These are phyloP conservation scores for Anthoceros angustus DNA, from an alignment of 225 moss, liverwort and hornwort genomes.

Conservation along the genomic window DNA sequence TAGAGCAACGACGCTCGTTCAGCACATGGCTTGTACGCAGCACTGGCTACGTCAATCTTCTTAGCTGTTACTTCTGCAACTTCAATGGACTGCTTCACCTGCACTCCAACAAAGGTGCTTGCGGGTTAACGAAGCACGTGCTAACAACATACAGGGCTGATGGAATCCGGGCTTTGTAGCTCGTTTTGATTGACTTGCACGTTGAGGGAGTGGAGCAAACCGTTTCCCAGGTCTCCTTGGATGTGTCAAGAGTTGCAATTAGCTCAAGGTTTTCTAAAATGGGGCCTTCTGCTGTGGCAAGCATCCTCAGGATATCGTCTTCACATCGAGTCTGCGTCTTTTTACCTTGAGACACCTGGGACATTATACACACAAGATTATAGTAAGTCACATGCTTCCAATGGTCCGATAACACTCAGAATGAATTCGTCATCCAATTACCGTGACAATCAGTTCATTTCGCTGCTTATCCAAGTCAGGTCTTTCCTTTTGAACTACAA, in stretches of 20 bases:
- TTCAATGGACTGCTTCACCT: conserved; percentile 61
- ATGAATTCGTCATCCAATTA: conserved; percentile 9
- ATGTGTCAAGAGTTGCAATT: conserved; percentile 59
- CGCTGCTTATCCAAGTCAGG: conserved; percentile 67
- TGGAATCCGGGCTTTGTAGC: not conserved
- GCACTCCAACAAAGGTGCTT: not conserved
- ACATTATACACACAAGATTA: not conserved
- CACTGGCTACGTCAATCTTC: conserved; percentile 58
- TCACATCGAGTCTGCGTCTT: conserved; percentile 61
- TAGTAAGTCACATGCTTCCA: not conserved
- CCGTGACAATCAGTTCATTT: conserved; percentile 56
- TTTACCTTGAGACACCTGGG: conserved; percentile 49
- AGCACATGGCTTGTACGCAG: conserved; percentile 74
- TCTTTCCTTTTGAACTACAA: conserved; percentile 65
- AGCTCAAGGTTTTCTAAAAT: conserved; percentile 59
- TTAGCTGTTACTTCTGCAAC: conserved; percentile 47
- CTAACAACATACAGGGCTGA: too few relatives aligned
- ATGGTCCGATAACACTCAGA: not conserved
- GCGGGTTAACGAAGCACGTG: not conserved
- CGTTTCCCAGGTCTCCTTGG: conserved; percentile 74
- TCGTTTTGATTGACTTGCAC: not conserved
- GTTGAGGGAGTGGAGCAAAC: conserved; percentile 1
- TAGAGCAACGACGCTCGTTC: conserved; percentile 59
- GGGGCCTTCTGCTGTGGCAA: conserved; percentile 57
- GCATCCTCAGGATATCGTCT: conserved; percentile 53